Evolutionary conservation across 768 basidiomycete species (phyloP), one percentile per base, ranked within the genome.

Genomic region (Pleurotus cornucopiae): DNA sequence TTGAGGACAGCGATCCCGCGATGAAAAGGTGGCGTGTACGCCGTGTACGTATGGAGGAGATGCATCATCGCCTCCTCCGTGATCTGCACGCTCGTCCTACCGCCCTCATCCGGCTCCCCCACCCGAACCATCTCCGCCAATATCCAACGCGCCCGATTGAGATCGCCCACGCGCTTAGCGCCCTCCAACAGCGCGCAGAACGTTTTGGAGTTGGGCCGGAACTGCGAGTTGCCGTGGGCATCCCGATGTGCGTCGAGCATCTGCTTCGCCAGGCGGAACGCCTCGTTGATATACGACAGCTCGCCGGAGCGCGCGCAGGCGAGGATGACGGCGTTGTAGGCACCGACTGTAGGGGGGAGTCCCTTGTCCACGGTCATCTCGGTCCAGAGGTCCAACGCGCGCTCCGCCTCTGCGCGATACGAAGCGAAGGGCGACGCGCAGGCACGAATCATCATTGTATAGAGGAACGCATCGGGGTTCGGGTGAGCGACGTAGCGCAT

Each of bases 401-500:
- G 86, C 66, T 97, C 93, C 0, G 94, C 91, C 61, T 95, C 88
- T 1, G 89, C 84, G n/a, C 71, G 62, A 38, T 73, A 71, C 11
- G 79, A 68, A 20, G 73, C 73, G 1, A 76, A 64, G 3, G 79
- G 74, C 4, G 78, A 76, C 0, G 88, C 88, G 60, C 95, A 98
- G 0, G 92, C 89, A 4, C 81, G 79, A 62, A 99, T 93, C 94
- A 99, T 97, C 37, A 82, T 66, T 0, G 85, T 80, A 71, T 93
- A 98, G 5, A 95, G 74, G 20, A 77, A 69, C 12, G 75, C 75
- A 59, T 89, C 84, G 0, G 95, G 94, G 3, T 74, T 72, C 0
- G 93, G 86, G 66, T 98, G 94, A 1, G 96, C 92, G 12, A 91
- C 90, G 58, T 97, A 94, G 46, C 96, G 91, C 91, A 97, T 95